Conservation (phyloP, 768 basidiomycete species). For the Suillus cothurnatus region DNA sequence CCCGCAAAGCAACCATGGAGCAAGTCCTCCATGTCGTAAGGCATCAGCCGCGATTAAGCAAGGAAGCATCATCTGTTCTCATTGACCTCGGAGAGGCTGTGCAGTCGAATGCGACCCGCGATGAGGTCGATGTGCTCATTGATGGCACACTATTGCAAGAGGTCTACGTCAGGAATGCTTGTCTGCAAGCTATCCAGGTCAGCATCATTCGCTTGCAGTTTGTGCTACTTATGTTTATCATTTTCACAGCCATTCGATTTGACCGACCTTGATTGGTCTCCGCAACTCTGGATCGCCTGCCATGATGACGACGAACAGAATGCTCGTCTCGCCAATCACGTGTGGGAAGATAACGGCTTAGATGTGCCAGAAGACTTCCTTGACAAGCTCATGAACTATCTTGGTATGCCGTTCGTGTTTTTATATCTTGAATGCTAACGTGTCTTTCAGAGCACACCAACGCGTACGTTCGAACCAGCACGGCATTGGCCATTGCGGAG, state of each 20-base stretch:
- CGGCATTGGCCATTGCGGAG: constrained; percentile 74
- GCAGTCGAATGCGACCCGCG: constrained; percentile 56
- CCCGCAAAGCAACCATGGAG: constrained; percentile 68
- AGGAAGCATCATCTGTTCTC: constrained; percentile 81
- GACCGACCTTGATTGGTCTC: constrained; percentile 92
- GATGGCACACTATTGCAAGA: constrained; percentile 82
- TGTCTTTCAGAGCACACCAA: constrained; percentile 67
- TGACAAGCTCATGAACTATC: constrained; percentile 56
- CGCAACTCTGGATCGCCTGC: constrained; percentile 83
- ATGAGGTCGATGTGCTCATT: constrained; percentile 69
- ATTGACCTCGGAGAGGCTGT: constrained; percentile 83
- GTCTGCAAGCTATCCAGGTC: constrained; percentile 90
- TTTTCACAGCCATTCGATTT: constrained; percentile 80
- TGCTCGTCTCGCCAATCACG: constrained; percentile 70
- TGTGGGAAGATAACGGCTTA: constrained; percentile 96
- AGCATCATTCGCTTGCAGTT: constrained; percentile 14
- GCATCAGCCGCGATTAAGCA: constrained; percentile 77
- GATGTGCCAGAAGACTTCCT: constrained; percentile 75
- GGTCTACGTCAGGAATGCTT: constrained; percentile 83
- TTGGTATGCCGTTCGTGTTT: constrained; percentile 53
- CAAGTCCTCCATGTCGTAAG: constrained; percentile 73
- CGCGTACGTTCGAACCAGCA: constrained; percentile 74
- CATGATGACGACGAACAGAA: constrained; percentile 94
- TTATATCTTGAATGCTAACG: not conserved
- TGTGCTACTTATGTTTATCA: constrained; percentile 2